Evolutionary conservation across 371 early-diverging fungal species (phyloP), one percentile per base, ranked within the genome.

Genomic region (Smittium culicis): DNA sequence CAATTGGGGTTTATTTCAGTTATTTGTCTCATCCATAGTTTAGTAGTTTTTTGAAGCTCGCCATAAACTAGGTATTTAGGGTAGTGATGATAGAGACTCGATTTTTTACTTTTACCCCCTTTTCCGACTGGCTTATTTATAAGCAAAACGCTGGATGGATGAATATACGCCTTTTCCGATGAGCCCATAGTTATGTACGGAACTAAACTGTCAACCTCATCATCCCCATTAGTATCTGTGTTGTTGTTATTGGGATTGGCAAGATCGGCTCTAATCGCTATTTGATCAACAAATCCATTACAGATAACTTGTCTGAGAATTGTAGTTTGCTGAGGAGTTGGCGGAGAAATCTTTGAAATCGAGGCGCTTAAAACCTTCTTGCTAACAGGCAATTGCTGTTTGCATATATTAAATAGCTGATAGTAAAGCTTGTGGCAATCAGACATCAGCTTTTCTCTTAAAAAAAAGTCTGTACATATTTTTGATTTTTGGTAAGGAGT

Each of bases 401-500:
- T 25, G 92, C 83, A 64, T 20, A 96, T 77, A 31, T 84, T 82
- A 0, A 89, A 88, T 55, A 97, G 79, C 75, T 97, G 97, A 16
- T 81, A 76, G 35, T 92, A 86, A 34, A 97, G 81, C 73, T 92
- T 88, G 56, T 84, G 84, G 61, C 92, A 88, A 80, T 97, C 98
- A 55, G 86, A 82, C 92, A 97, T 94, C 20, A 94, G 90, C 78
- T 96, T 96, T 35, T 81, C 79, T 1, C 95, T 80, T 34, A 97
- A 79, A 74, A 88, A 94, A 76, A 93, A 85, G 28, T 81, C 77
- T 5, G 81, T 76, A 73, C 94, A 92, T 61, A 90, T 94, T 1
- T 75, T 66, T n/a, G 83, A 80, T 20, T 79, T 79, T 27, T 85
- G 91, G 57, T 85, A 89, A 0, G 86, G 82, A 8, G 45, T 14